Conservation (phyloP, 2,329 filamentous ascomycete species). For the Sclerotinia nivalis region DNA sequence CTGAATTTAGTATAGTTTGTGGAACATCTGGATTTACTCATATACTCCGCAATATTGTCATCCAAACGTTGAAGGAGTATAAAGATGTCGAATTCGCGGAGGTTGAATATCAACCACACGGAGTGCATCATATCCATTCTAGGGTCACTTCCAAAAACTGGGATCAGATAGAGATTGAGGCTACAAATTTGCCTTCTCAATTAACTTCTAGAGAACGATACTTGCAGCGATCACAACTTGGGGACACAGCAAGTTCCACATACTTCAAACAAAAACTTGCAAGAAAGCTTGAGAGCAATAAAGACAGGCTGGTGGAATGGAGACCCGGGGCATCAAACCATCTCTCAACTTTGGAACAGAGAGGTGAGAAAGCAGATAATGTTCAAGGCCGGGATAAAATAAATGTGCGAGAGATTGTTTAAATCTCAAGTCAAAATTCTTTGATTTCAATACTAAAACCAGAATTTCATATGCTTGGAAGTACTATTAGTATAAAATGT, state of each 20-base stretch:
- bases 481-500: neutral
- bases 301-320: neutral
- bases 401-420: neutral
- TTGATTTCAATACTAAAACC: neutral
- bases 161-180: neutral
- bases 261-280: neutral
- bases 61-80: neutral
- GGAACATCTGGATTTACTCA: neutral
- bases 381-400: neutral
- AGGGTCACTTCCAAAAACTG: neutral
- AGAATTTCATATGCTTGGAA: neutral
- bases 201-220: neutral
- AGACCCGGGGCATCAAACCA: neutral
- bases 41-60: neutral
- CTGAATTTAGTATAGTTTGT: conserved; percentile 3
- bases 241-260: neutral
- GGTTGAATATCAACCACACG: neutral
- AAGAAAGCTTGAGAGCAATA: neutral
- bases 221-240: neutral
- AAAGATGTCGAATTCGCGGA: neutral
- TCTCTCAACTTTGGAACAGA: neutral
- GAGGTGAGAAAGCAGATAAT: neutral
- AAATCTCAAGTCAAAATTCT: neutral
- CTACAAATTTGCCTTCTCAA: neutral
- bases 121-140: neutral